Conservation (phyloP, 805 yeast species). For the Yamadazyma tumulicola region DNA sequence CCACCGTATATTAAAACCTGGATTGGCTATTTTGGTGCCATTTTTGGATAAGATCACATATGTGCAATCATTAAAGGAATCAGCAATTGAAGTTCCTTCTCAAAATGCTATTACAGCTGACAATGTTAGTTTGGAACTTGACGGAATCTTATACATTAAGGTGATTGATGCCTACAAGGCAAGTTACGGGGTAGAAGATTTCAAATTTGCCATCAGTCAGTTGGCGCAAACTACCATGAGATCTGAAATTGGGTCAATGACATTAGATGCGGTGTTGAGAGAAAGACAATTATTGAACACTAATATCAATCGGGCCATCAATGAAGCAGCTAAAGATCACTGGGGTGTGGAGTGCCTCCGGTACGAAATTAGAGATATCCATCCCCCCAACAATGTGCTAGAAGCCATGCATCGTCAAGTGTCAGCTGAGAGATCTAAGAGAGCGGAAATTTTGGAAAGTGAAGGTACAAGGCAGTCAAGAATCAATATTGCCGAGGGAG, state of each 20-base stretch:
- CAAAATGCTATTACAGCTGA: slow-evolving; percentile 86
- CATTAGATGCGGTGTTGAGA: slow-evolving; percentile 71
- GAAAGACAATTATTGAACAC: slow-evolving; percentile 71
- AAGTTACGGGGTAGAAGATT: slow-evolving; percentile 83
- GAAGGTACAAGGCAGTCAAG: slow-evolving; percentile 80
- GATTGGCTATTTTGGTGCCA: slow-evolving; percentile 71
- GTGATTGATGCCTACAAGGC: slow-evolving; percentile 83
- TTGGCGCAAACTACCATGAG: slow-evolving; percentile 91
- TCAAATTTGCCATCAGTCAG: slow-evolving; percentile 80
- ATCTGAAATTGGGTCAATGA: slow-evolving; percentile 79
- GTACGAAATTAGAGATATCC: slow-evolving; percentile 84
- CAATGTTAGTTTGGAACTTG: slow-evolving; percentile 80
- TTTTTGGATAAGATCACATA: slow-evolving; percentile 72
- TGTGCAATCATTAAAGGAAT: slow-evolving; percentile 78
- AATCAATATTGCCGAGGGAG: slow-evolving; percentile 83
- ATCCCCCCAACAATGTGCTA: slow-evolving; percentile 80
- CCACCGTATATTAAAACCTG: slow-evolving; percentile 63
- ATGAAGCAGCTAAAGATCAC: slow-evolving; percentile 72
- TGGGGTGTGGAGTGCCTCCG: slow-evolving; percentile 87
- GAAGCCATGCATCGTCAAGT: slow-evolving; percentile 93
- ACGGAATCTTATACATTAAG: slow-evolving; percentile 75
- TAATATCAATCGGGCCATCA: slow-evolving; percentile 73
- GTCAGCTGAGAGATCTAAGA: slow-evolving; percentile 78
- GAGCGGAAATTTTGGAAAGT: slow-evolving; percentile 83
- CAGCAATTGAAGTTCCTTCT: slow-evolving; percentile 80